Evolutionary conservation across 352 stramenopile species (phyloP).

Genomic region (Aphanomyces invadans): DNA sequence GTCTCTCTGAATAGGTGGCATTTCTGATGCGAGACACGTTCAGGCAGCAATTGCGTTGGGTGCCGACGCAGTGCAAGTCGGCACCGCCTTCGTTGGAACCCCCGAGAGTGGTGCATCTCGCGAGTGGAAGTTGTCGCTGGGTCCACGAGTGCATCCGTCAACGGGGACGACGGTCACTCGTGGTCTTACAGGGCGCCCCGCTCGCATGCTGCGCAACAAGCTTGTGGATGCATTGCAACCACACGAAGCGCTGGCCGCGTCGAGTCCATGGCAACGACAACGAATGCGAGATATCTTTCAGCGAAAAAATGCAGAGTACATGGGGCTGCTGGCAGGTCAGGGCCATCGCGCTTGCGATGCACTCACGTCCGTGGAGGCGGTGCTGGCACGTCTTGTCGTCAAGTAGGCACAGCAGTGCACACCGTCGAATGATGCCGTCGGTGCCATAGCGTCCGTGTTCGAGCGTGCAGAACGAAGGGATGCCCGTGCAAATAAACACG

Average conservation of each 20-base stretch:
- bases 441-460: too few species aligned
- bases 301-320: background rate
- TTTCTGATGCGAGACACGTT: conserved; percentile 42
- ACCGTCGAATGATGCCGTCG: too few species aligned
- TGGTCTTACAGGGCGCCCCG: conserved; percentile 17
- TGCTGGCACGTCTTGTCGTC: background rate
- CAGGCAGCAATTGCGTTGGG: conserved; percentile 36
- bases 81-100: conserved; percentile 46
- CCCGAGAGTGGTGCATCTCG: conserved; percentile 28
- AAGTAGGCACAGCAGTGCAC: too few species aligned
- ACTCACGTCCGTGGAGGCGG: background rate
- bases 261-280: background rate
- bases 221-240: conserved; percentile 12
- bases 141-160: background rate
- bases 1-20: too few species aligned
- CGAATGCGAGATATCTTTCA: conserved; percentile 20
- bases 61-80: conserved; percentile 50
- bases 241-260: conserved; percentile 9
- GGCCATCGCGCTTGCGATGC: background rate
- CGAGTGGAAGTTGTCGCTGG: background rate
- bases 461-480: too few species aligned
- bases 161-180: background rate
- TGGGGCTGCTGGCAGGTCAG: conserved; percentile 6
- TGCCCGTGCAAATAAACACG: too few species aligned
- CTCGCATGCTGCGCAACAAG: conserved; percentile 19